Conservation (phyloP, 192 early-diverging fungal species). For the Coemansia umbellata region DNA sequence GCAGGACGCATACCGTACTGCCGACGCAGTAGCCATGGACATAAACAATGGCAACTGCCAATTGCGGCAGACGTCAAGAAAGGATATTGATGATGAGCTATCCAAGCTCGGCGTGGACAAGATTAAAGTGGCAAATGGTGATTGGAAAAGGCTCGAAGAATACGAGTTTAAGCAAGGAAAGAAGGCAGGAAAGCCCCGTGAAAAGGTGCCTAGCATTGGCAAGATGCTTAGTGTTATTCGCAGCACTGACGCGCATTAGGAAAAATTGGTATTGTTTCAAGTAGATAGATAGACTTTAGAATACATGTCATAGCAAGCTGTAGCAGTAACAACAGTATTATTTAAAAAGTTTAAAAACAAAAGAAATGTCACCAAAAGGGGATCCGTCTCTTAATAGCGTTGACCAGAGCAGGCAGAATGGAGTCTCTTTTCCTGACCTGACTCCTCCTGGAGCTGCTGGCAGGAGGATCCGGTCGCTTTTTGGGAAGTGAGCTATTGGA, state of each 20-base stretch:
- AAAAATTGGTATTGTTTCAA: too few relatives aligned
- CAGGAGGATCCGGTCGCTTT: background rate
- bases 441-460: background rate
- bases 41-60: slow-evolving; percentile 33
- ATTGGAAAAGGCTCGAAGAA: slow-evolving; percentile 81
- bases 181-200: slow-evolving; percentile 70
- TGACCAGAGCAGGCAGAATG: slow-evolving; percentile 23
- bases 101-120: slow-evolving; percentile 22
- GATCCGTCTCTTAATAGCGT: slow-evolving; percentile 24
- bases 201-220: slow-evolving; percentile 65
- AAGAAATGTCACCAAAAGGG: slow-evolving; percentile 13
- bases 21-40: slow-evolving; percentile 67
- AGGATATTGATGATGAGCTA: slow-evolving; percentile 21
- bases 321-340: too few relatives aligned
- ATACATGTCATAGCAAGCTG: too few relatives aligned
- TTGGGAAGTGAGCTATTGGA: background rate
- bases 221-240: slow-evolving; percentile 58
- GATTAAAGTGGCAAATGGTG: slow-evolving; percentile 58
- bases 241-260: too few relatives aligned
- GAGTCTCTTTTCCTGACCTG: slow-evolving; percentile 9
- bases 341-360: too few relatives aligned
- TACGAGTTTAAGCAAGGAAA: slow-evolving; percentile 65
- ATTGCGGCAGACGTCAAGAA: background rate
- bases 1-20: slow-evolving; percentile 90
- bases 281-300: too few relatives aligned